Percentiles rank a stretch among this genome's conserved stretches.
phyloP scores from a whole-genome alignment of 305 asterid genomes.

The Andrographis paniculata region DNA sequence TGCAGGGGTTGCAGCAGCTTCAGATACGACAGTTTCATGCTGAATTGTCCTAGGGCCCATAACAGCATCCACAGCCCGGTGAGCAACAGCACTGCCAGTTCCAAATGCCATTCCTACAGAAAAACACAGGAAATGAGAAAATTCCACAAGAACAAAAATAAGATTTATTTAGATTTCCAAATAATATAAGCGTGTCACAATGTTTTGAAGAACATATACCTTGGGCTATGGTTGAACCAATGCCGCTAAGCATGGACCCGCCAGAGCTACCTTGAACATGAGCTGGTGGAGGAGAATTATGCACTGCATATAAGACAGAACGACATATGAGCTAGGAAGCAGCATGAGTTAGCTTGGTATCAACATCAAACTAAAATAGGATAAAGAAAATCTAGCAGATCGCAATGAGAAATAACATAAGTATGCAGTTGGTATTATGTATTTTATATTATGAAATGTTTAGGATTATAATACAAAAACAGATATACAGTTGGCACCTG shows the following conservation, averaged over 20 bases:
- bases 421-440: background rate
- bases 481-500: slow-evolving; percentile 19
- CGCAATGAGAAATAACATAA: background rate
- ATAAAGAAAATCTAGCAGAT: background rate
- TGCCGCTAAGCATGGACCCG: slow-evolving; percentile 55
- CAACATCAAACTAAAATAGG: background rate
- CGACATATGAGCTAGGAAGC: slow-evolving; percentile 13
- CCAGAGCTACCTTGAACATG: slow-evolving; percentile 54
- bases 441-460: background rate
- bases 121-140: background rate
- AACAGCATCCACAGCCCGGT: slow-evolving; percentile 81
- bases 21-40: slow-evolving; percentile 60
- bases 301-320: slow-evolving; percentile 25
- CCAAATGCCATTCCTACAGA: slow-evolving; percentile 81
- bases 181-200: too few relatives aligned
- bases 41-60: slow-evolving; percentile 82
- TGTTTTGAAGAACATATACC: too few relatives aligned
- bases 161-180: background rate
- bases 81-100: slow-evolving; percentile 88
- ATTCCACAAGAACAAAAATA: background rate
- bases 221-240: slow-evolving; percentile 78
- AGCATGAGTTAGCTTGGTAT: background rate
- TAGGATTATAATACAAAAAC: background rate
- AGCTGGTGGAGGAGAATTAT: slow-evolving; percentile 51
- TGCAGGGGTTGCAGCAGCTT: slow-evolving; percentile 41